Base-by-base conservation (phyloP, 345 rosid species). In the Triadica sebifera region DNA sequence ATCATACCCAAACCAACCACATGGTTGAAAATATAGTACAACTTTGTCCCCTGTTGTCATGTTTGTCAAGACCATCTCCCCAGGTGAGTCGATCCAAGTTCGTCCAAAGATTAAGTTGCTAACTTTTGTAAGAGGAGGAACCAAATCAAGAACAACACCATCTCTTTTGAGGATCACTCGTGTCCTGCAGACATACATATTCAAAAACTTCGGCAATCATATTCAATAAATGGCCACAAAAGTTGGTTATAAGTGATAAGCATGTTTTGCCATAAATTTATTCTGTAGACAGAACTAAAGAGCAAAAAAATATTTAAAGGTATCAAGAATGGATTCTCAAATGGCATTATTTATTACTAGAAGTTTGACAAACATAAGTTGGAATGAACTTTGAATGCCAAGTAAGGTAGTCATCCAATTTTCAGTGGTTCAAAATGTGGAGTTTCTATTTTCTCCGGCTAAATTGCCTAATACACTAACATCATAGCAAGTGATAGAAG, bases 61-160 rank as follows among this genome's bases (percentile, higher is more conserved):
- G 85, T 91, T 91, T 65, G 93, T 86, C 84, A 91, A 81, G 78
- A 91, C 61, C 93, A 91, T 89, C 84, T 91, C 96, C 73, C 96
- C 96, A 12, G 85, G 84, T 0, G 93, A 83, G 69, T 91, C 96
- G 24, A 88, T 83, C 96, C 96, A 89, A 68, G 96, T 91, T 70
- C 96, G 83, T 74, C 96, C 96, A 78, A 91, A 89, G 22, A 91
- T 91, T 69, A 91, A 83, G 81, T 91, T 91, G 83, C 86, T 88
- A 49, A 88, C 93, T 78, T 91, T 91, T 38, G 96, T 83, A 20
- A 81, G 87, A 73, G 96, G 96, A 62, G 96, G 96, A 63, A 91
- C 96, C 84, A 91, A 87, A 72, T 91, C 96, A 37, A 86, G 87
- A 78, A 89, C 88, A 5, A 81, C 87, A 12, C 92, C 89, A 77